Conservation (phyloP, 1,284 basidiomycete genomes). For the Neonothopanus nambi region DNA sequence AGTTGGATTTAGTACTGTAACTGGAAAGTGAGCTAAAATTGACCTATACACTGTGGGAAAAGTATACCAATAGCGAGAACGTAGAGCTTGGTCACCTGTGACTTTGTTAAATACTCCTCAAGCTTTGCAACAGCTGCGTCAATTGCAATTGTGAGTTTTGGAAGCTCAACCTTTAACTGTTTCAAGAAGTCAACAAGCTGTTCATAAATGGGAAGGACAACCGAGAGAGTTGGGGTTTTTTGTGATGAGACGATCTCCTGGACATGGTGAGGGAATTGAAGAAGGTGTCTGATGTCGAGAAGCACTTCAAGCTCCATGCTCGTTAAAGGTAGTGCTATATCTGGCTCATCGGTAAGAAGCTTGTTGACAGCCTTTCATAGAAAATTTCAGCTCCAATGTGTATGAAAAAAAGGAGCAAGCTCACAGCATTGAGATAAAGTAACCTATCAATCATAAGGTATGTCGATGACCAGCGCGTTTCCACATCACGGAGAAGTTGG, state of each 20-base stretch:
- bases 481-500: not conserved
- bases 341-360: not conserved
- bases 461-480: not conserved
- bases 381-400: too few relatives aligned
- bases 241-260: not conserved
- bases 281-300: not conserved
- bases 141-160: not conserved
- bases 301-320: not conserved
- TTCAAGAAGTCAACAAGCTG: not conserved
- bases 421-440: not conserved
- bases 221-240: not conserved
- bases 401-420: not conserved
- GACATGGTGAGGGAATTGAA: not conserved
- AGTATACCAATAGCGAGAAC: not conserved
- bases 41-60: too few relatives aligned
- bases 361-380: not conserved
- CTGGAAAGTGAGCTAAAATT: not conserved
- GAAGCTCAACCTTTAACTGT: not conserved
- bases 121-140: not conserved
- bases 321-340: not conserved
- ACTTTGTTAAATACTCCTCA: not conserved
- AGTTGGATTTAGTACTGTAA: not conserved
- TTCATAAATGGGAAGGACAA: not conserved
- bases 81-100: not conserved
- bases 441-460: not conserved